These are phyloP conservation scores for Spiraea crenata DNA, from an alignment of 331 rosid genomes.

Conservation along the genomic window DNA sequence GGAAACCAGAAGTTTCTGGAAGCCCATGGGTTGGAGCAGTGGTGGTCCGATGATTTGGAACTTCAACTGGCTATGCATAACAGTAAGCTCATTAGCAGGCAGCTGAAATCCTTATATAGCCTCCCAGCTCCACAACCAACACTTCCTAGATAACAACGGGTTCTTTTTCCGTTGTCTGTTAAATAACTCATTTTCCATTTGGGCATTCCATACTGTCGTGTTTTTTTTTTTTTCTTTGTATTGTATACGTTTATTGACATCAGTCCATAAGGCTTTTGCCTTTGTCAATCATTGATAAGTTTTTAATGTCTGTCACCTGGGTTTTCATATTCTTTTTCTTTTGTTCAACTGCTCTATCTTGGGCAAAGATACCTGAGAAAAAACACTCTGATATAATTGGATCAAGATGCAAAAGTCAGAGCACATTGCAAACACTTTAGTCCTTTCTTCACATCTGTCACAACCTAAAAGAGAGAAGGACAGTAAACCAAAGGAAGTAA, in stretches of 20 bases:
- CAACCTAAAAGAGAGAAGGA: too few relatives aligned
- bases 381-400: too few relatives aligned
- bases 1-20: slow-evolving; percentile 88
- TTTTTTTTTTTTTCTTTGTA: background rate
- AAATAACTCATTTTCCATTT: background rate
- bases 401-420: too few relatives aligned
- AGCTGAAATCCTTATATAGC: slow-evolving; percentile 67
- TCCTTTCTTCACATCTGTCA: too few relatives aligned
- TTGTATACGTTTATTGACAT: background rate
- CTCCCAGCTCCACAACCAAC: slow-evolving; percentile 42
- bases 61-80: slow-evolving; percentile 72
- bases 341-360: background rate
- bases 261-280: background rate
- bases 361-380: background rate
- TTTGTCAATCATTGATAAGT: background rate
- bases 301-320: background rate
- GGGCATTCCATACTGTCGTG: background rate
- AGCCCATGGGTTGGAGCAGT: slow-evolving; percentile 94
- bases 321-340: background rate
- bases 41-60: slow-evolving; percentile 96
- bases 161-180: background rate
- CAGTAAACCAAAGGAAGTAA: too few relatives aligned
- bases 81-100: slow-evolving; percentile 83
- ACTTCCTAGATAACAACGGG: slow-evolving; percentile 19
- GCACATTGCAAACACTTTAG: too few relatives aligned